phyloP scores from a whole-genome alignment of 2,329 filamentous ascomycete genomes.

The Dactylellina leptospora region DNA sequence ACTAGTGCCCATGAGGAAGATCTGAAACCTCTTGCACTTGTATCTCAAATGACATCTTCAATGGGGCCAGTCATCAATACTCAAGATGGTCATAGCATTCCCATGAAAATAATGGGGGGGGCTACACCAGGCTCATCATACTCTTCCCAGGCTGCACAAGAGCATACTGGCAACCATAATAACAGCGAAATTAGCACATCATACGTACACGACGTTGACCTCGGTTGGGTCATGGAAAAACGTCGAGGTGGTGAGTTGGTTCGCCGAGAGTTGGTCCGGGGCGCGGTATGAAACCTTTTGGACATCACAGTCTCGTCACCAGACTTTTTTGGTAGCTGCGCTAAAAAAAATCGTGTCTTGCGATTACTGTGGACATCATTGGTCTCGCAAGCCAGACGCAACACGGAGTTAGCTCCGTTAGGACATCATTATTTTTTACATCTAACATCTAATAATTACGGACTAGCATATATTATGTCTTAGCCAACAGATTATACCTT shows the following conservation, averaged over 20 bases:
- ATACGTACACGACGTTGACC: slow-evolving; percentile 44
- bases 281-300: slow-evolving; percentile 35
- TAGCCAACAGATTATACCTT: no score
- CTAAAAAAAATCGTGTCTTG: no score
- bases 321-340: no score
- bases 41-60: slow-evolving; percentile 1
- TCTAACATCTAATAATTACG: no score
- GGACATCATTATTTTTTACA: no score
- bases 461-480: no score
- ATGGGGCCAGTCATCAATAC: not conserved
- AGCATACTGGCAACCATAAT: slow-evolving; percentile 23
- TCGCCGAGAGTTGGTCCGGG: slow-evolving; percentile 40
- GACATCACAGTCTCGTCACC: no score
- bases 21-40: slow-evolving; percentile 19
- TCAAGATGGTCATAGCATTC: not conserved
- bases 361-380: no score
- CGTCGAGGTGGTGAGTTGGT: slow-evolving; percentile 46
- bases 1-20: slow-evolving; percentile 23
- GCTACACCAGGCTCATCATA: not conserved
- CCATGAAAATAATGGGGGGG: not conserved
- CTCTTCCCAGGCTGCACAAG: not conserved
- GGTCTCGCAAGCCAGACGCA: no score
- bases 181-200: slow-evolving; percentile 34
- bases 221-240: slow-evolving; percentile 52
- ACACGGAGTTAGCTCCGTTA: no score